Conservation (phyloP, 106 monocot genomes). For the Triglochin maritima region DNA sequence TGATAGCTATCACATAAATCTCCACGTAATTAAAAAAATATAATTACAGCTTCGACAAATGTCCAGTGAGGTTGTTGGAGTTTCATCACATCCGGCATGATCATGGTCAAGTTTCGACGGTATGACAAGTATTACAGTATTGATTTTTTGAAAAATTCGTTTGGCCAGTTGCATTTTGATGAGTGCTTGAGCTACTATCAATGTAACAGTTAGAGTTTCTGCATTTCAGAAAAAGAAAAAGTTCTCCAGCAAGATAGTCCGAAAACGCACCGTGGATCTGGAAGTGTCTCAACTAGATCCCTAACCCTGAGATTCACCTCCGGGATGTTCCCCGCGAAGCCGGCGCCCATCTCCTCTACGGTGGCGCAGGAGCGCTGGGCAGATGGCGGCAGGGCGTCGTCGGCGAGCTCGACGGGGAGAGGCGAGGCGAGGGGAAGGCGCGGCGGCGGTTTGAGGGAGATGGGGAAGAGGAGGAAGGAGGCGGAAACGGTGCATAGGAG, state of each 20-base stretch:
- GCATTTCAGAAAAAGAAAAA: background rate
- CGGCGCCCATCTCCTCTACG: slow-evolving; percentile 81
- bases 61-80: no score
- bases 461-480: no score
- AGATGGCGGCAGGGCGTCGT: background rate
- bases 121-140: background rate
- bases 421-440: no score
- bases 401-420: no score
- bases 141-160: background rate
- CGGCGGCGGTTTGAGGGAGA: no score
- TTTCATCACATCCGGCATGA: background rate
- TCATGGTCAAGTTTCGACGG: background rate
- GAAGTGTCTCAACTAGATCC: slow-evolving; percentile 51
- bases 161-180: background rate
- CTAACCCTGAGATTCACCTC: slow-evolving; percentile 57
- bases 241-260: background rate
- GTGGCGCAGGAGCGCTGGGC: slow-evolving; percentile 36
- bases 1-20: no score
- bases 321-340: slow-evolving; percentile 23
- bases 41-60: no score
- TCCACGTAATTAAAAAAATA: no score
- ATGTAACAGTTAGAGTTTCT: background rate
- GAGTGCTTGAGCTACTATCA: background rate
- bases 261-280: slow-evolving; percentile 37
- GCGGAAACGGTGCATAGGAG: no score